These are phyloP conservation scores for Epicoccum nigrum DNA, from an alignment of 2,329 filamentous ascomycete species.

Conservation along the genomic window DNA sequence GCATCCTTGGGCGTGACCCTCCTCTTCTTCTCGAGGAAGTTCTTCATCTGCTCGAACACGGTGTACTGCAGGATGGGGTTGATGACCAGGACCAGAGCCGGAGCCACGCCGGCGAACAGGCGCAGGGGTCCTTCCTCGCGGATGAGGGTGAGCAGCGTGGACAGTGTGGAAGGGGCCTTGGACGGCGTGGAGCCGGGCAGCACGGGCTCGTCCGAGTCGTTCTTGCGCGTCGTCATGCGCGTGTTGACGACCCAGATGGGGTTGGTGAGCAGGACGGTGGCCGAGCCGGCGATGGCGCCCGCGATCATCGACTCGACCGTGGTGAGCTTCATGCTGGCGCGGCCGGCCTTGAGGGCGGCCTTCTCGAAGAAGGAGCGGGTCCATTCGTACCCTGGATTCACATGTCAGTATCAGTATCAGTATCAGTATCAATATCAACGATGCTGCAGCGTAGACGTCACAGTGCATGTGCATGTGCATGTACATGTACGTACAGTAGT, in stretches of 20 bases:
- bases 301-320: constrained; percentile 94
- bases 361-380: constrained; percentile 83
- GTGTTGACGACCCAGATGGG: constrained; percentile 99
- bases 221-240: constrained; percentile 89
- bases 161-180: constrained; percentile 74
- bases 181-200: constrained; percentile 52
- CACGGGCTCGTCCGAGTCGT: constrained; percentile 52
- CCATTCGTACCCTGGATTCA: constrained; percentile 93
- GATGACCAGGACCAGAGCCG: constrained; percentile 91
- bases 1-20: constrained; percentile 84
- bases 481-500: constrained; percentile 81
- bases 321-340: constrained; percentile 80
- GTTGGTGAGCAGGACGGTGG: constrained; percentile 95
- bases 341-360: constrained; percentile 74
- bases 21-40: constrained; percentile 75
- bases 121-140: constrained; percentile 82
- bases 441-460: no score
- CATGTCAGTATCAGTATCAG: no score
- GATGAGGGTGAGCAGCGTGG: constrained; percentile 80
- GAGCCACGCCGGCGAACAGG: constrained; percentile 90
- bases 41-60: constrained; percentile 98
- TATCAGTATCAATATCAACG: no score
- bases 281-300: constrained; percentile 89
- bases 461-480: no score
- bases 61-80: constrained; percentile 99